Conservation (phyloP, 106 monocot genomes). For the Cymbidium sinense region DNA sequence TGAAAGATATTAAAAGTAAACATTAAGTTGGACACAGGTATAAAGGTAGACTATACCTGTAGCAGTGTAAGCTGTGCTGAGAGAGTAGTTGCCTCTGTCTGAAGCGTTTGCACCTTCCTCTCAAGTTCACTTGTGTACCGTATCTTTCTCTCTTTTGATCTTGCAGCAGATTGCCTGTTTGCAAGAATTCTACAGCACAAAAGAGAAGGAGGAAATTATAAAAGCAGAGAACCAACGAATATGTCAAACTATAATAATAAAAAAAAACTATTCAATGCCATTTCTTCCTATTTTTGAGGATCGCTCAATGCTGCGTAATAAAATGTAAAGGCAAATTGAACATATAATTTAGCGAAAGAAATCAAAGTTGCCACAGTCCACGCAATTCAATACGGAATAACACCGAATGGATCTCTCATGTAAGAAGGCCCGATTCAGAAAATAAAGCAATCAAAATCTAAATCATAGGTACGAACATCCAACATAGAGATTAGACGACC, state of each 20-base stretch:
- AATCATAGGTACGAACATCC: not conserved
- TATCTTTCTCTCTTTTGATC: slow-evolving; percentile 27
- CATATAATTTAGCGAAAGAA: not conserved
- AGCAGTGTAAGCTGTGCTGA: slow-evolving; percentile 25
- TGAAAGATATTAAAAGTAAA: not conserved
- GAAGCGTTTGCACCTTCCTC: slow-evolving; percentile 29
- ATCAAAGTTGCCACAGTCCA: not conserved
- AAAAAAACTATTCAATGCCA: not conserved
- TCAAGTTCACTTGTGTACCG: slow-evolving; percentile 26
- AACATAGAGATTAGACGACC: not conserved
- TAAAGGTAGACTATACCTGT: slow-evolving; percentile 15
- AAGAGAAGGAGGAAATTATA: not conserved
- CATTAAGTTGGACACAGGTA: not conserved
- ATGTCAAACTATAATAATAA: not conserved
- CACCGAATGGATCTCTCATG: not conserved
- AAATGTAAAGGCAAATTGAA: not conserved
- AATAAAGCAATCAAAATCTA: not conserved
- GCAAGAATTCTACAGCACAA: slow-evolving; percentile 20
- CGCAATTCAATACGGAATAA: not conserved
- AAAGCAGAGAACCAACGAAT: not conserved
- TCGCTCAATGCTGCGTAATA: not conserved
- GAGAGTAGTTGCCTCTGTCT: slow-evolving; percentile 27
- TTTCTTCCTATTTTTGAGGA: not conserved
- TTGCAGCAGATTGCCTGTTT: slow-evolving; percentile 30
- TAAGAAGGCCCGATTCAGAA: not conserved